Evolutionary conservation across 1,139 yeast species (phyloP).

Genomic region (Kazachstania sp.): DNA sequence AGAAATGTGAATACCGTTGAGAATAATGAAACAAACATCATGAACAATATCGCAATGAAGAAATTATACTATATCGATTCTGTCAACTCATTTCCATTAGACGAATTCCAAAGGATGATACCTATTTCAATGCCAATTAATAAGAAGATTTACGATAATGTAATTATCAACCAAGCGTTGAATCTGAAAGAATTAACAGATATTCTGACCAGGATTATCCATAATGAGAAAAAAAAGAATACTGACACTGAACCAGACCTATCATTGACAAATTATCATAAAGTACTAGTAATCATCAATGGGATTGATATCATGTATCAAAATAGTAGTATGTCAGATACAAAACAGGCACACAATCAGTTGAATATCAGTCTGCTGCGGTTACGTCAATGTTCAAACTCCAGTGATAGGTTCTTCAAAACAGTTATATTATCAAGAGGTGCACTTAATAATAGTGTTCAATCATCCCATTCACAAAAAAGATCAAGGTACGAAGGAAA

Average conservation of each 20-base stretch:
- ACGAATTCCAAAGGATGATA: slow-evolving; percentile 17
- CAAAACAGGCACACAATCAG: slow-evolving; percentile 16
- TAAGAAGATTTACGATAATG: slow-evolving; percentile 19
- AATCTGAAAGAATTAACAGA: slow-evolving; percentile 21
- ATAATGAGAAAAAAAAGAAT: slow-evolving; percentile 1
- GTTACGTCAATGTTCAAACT: slow-evolving; percentile 16
- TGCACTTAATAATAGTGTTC: background rate
- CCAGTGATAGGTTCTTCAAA: background rate
- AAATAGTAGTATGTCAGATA: slow-evolving; percentile 18
- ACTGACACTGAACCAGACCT: background rate
- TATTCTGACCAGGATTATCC: slow-evolving; percentile 16
- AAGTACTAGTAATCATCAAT: slow-evolving; percentile 13
- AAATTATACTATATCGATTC: slow-evolving; percentile 22
- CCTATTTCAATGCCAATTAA: slow-evolving; percentile 10
- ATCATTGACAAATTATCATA: no score
- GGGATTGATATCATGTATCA: slow-evolving; percentile 27
- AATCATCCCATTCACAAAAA: slow-evolving; percentile 2
- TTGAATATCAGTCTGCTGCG: slow-evolving; percentile 19
- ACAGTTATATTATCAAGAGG: slow-evolving; percentile 1
- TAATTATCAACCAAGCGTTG: slow-evolving; percentile 21
- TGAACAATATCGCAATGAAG: background rate
- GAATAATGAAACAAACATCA: background rate
- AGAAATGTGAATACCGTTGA: background rate
- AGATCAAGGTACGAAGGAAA: slow-evolving; percentile 14
- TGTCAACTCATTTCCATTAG: slow-evolving; percentile 24